phyloP scores from a whole-genome alignment of 208 protist species.

The Trypanosoma theileri region DNA sequence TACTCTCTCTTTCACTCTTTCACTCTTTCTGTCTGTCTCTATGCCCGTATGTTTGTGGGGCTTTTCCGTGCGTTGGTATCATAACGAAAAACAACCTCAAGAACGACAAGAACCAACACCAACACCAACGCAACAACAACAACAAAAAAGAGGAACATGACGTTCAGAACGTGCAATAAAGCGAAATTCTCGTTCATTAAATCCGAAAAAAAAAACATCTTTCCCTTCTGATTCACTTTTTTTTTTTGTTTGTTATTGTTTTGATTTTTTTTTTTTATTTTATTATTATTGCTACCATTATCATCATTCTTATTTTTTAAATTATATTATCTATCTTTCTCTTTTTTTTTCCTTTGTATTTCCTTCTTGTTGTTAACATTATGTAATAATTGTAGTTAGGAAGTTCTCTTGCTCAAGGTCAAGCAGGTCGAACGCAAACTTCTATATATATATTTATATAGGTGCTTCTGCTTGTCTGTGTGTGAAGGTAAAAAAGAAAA shows the following conservation, averaged over 20 bases:
- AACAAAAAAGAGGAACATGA: neutral
- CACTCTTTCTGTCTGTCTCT: too few species aligned
- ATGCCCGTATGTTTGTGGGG: too few species aligned
- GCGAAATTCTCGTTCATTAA: too few species aligned
- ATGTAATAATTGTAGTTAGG: conserved; percentile 2
- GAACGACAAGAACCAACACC: too few species aligned
- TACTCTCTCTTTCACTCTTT: too few species aligned
- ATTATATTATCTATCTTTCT: conserved; percentile 5
- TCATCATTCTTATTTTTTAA: conserved; percentile 23
- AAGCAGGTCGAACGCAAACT: too few species aligned
- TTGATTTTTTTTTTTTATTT: conserved; percentile 14
- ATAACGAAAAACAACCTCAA: too few species aligned
- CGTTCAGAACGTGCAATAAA: neutral
- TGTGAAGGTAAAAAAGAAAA: neutral
- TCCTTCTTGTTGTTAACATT: neutral
- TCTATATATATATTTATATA: too few species aligned
- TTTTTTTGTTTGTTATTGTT: neutral
- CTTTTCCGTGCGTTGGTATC: too few species aligned
- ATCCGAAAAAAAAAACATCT: too few species aligned
- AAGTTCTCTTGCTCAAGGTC: conserved; percentile 4
- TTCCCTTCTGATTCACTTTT: neutral
- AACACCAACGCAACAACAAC: too few species aligned
- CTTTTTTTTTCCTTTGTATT: conserved; percentile 22
- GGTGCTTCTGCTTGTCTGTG: too few species aligned
- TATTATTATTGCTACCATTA: conserved; percentile 19